Evolutionary conservation across 176 grass and related monocot species (phyloP).

Genomic region (Pontederia crassipes): DNA sequence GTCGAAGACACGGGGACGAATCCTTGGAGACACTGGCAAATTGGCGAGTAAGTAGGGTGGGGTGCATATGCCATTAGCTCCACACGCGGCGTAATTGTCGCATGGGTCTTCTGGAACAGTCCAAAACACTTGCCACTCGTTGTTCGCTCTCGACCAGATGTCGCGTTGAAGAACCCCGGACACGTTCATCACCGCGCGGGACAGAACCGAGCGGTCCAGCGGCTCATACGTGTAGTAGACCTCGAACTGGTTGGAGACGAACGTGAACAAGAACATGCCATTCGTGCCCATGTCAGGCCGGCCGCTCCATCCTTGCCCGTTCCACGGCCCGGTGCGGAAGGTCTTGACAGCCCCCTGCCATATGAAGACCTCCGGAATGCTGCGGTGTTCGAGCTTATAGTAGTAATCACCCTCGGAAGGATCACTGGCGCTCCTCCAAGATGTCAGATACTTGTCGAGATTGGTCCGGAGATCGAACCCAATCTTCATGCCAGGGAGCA

Average conservation of each 20-base stretch:
- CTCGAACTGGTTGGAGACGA: slow-evolving; percentile 13
- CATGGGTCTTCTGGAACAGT: slow-evolving; percentile 36
- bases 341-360: neutral
- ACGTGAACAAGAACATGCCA: slow-evolving; percentile 22
- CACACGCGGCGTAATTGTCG: slow-evolving; percentile 32
- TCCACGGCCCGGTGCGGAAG: slow-evolving; percentile 45
- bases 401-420: slow-evolving; percentile 30
- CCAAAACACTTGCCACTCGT: slow-evolving; percentile 28
- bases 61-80: slow-evolving; percentile 41
- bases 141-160: slow-evolving; percentile 4
- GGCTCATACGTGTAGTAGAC: slow-evolving; percentile 34
- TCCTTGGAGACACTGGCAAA: slow-evolving; percentile 38
- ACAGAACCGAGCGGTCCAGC: neutral
- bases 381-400: slow-evolving; percentile 24
- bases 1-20: slow-evolving; percentile 28
- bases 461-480: slow-evolving; percentile 19
- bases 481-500: slow-evolving; percentile 48
- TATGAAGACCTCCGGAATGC: slow-evolving; percentile 35
- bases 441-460: slow-evolving; percentile 33
- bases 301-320: slow-evolving; percentile 29
- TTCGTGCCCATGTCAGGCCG: slow-evolving; percentile 18
- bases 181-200: slow-evolving; percentile 2
- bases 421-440: slow-evolving; percentile 28
- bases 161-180: slow-evolving; percentile 7
- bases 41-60: neutral